Percentiles rank a stretch among this genome's conserved stretches.
phyloP scores from a whole-genome alignment of 768 basidiomycete species.

The Leccinum ochraceum region DNA sequence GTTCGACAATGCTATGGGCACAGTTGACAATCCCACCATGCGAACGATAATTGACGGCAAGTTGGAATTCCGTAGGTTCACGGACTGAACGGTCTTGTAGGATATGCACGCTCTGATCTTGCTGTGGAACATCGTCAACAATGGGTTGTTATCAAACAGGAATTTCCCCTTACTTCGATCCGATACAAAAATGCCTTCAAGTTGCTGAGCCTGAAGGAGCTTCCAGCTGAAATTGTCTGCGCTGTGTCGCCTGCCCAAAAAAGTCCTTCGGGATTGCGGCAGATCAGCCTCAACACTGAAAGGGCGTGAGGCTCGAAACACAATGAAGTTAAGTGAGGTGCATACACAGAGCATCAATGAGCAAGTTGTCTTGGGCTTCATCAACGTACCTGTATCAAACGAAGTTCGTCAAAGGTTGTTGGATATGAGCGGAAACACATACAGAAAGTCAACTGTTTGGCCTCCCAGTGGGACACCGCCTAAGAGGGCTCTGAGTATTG shows the following conservation, averaged over 20 bases:
- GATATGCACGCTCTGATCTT: conserved; percentile 14
- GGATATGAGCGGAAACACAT: conserved; percentile 16
- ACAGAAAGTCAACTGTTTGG: conserved; percentile 57
- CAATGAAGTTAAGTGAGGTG: neutral
- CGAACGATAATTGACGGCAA: conserved; percentile 67
- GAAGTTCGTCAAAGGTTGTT: neutral
- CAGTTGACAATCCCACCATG: conserved; percentile 73
- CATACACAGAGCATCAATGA: conserved; percentile 63
- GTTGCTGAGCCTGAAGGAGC: conserved; percentile 70
- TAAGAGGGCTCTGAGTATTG: conserved; percentile 42
- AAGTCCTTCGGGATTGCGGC: conserved; percentile 61
- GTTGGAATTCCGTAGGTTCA: conserved; percentile 49
- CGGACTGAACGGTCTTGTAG: conserved; percentile 17
- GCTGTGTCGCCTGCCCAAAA: conserved; percentile 85
- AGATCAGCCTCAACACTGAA: conserved; percentile 61
- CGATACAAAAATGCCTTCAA: conserved; percentile 67
- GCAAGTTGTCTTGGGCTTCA: conserved; percentile 71
- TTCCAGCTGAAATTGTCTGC: conserved; percentile 74
- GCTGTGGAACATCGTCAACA: conserved; percentile 14
- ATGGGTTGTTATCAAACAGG: neutral
- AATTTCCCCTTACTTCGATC: conserved; percentile 48
- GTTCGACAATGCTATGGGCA: conserved; percentile 61
- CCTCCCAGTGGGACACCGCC: conserved; percentile 35
- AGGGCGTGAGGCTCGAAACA: conserved; percentile 8
- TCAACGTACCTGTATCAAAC: conserved; percentile 54